Evolutionary conservation across 1,284 basidiomycete species (phyloP).

Genomic region (Ceratobasidium sp.): DNA sequence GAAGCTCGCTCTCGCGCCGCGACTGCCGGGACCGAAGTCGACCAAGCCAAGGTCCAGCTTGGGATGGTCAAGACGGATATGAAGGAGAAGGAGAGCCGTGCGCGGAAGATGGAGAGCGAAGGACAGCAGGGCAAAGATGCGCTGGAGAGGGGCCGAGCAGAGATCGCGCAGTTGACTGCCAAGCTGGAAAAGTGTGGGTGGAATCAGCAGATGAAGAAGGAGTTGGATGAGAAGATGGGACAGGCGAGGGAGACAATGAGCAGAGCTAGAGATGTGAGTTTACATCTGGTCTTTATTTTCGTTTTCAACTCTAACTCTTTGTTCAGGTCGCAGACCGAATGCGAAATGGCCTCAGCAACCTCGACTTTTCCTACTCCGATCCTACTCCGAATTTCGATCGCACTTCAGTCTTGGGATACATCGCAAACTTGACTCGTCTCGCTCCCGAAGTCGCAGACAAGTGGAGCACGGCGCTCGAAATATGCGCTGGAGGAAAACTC

Average conservation of each 20-base stretch:
- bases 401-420: conserved; percentile 90
- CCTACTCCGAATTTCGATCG: conserved; percentile 90
- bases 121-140: conserved; percentile 81
- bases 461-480: conserved; percentile 92
- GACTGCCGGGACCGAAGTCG: conserved; percentile 85
- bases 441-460: conserved; percentile 74
- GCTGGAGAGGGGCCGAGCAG: conserved; percentile 72
- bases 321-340: conserved; percentile 78
- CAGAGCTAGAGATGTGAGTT: conserved; percentile 74
- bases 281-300: conserved; percentile 28
- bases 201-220: conserved; percentile 80
- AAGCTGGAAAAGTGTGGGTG: conserved; percentile 79
- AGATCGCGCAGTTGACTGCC: conserved; percentile 71
- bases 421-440: conserved; percentile 88
- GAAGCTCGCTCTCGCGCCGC: conserved; percentile 85
- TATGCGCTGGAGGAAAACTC: conserved; percentile 91
- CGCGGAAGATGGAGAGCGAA: conserved; percentile 89
- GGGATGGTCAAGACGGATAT: conserved; percentile 87
- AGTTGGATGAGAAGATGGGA: conserved; percentile 72
- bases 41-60: conserved; percentile 86
- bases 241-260: conserved; percentile 72
- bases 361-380: conserved; percentile 88
- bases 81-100: conserved; percentile 80
- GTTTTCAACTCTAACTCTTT: not conserved
- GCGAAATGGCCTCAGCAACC: conserved; percentile 75